These are phyloP conservation scores for Acidiella bohemica DNA, from an alignment of 495 filamentous ascomycete species.

Conservation along the genomic window DNA sequence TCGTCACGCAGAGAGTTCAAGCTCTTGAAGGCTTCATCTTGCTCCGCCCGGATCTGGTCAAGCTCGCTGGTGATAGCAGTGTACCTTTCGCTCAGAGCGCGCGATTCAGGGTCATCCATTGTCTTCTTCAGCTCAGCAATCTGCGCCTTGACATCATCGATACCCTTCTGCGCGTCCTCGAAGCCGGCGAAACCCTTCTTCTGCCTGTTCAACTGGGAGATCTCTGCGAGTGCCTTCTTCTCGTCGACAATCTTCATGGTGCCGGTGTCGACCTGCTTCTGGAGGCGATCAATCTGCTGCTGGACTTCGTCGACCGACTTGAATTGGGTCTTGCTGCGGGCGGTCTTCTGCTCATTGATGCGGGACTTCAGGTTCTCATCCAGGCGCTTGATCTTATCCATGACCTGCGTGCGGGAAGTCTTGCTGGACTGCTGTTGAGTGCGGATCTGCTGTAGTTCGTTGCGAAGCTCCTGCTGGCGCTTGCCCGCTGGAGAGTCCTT, in stretches of 20 bases:
- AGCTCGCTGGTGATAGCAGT: slow-evolving; percentile 70
- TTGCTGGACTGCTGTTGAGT: slow-evolving; percentile 76
- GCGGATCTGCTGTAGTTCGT: slow-evolving; percentile 57
- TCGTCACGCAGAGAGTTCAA: slow-evolving; percentile 79
- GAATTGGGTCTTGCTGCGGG: slow-evolving; percentile 60
- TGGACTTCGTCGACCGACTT: slow-evolving; percentile 82
- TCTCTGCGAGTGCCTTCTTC: slow-evolving; percentile 78
- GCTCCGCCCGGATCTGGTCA: slow-evolving; percentile 75
- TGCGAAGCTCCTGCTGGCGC: slow-evolving; percentile 67
- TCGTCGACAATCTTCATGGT: slow-evolving; percentile 91
- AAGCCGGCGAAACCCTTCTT: slow-evolving; percentile 79
- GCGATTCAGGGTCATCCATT: slow-evolving; percentile 83
- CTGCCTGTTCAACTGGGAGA: slow-evolving; percentile 69
- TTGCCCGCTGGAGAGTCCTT: slow-evolving; percentile 58
- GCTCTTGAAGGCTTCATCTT: slow-evolving; percentile 76
- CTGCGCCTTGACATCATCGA: slow-evolving; percentile 70
- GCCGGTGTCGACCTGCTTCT: slow-evolving; percentile 71
- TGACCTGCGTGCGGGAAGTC: slow-evolving; percentile 53
- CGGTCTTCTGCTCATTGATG: slow-evolving; percentile 72
- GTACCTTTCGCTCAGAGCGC: slow-evolving; percentile 74
- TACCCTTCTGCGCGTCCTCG: slow-evolving; percentile 67
- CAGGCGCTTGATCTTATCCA: slow-evolving; percentile 74
- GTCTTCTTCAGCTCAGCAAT: slow-evolving; percentile 73
- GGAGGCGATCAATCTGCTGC: slow-evolving; percentile 60
- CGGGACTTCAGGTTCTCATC: slow-evolving; percentile 70